Evolutionary conservation across 768 basidiomycete species (phyloP), one percentile per base, ranked within the genome.

Genomic region (Strobilomyces dryophilus): DNA sequence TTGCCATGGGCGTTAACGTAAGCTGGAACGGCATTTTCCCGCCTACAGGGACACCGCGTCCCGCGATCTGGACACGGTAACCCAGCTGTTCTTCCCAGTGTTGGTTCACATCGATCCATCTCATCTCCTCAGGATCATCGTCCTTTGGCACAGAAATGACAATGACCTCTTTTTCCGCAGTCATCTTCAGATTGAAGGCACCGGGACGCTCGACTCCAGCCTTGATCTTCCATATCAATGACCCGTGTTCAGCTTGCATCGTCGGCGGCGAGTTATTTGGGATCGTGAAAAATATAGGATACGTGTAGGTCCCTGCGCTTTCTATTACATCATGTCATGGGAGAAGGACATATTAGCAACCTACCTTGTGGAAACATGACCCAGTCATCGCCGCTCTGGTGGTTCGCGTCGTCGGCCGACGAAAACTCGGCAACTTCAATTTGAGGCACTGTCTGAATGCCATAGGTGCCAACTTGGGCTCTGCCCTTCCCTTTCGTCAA

Each of bases 81-180:
- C 87, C 84, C 59, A 93, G 64, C 65, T 95, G 89, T 45, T 83
- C 79, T 53, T 98, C 95, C 95, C 95, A 99, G 60, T 87, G 83
- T 18, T 91, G 76, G 65, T 95, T 89, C 15, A 98, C 82, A 45
- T 91, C 78, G 47, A 98, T 82, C 59, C 83, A 89, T 56, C 83
- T 83, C 0, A 76, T 78, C 47, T 93, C 91, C 49, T 92, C 92
- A 7, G 18, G 17, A 24, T 47, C 52, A 21, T 61, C 54, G 10
- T 80, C 79, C n/a, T 41, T 56, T 1, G 92, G 92, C 48, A 77
- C 80, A 12, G 86, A 77, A 20, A 97, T 80, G 41, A 95, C 79
- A 3, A 76, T 74, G 12, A 97, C 87, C 46, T 93, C 88, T 40
- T 85, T 80, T 24, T 74, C 66, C 4, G 90, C 81, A 2, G 78